Evolutionary conservation across 306 rosid genomes (phyloP).

Genomic region (Fragaria vesca): DNA sequence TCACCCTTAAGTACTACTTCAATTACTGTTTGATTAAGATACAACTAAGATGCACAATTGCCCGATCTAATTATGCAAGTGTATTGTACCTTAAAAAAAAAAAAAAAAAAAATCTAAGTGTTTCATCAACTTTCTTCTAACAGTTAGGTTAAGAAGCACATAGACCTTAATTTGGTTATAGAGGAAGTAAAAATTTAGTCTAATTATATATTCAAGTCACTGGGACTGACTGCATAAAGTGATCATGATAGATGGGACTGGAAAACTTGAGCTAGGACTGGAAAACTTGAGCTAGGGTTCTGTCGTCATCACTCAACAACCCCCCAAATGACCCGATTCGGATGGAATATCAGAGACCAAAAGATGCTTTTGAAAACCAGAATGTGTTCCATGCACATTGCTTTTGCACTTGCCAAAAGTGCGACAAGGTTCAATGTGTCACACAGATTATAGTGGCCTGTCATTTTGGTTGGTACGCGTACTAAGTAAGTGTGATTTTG

Average conservation of each 20-base stretch:
- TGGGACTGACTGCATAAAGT: not conserved
- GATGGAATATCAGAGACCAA: conserved; percentile 11
- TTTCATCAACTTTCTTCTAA: not conserved
- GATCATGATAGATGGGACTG: not conserved
- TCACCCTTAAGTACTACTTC: too few species aligned
- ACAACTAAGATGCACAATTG: too few species aligned
- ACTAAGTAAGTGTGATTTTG: not conserved
- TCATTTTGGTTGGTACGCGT: conserved; percentile 8
- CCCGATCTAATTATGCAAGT: too few species aligned
- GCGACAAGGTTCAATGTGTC: not conserved
- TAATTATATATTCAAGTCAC: not conserved
- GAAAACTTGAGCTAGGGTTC: not conserved
- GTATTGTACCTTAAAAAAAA: too few species aligned
- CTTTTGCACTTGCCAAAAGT: not conserved
- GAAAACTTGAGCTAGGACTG: not conserved
- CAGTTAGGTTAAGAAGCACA: conserved; percentile 12
- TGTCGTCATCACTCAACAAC: not conserved
- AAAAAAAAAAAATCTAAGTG: not conserved
- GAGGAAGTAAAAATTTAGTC: not conserved
- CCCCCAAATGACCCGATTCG: not conserved
- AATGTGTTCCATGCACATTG: conserved; percentile 8
- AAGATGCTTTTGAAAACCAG: not conserved
- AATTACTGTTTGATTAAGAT: too few species aligned
- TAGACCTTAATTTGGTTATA: not conserved
- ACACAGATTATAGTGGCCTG: not conserved